Evolutionary conservation across 2,329 filamentous ascomycete species (phyloP).

Genomic region (Monosporascus sp.): DNA sequence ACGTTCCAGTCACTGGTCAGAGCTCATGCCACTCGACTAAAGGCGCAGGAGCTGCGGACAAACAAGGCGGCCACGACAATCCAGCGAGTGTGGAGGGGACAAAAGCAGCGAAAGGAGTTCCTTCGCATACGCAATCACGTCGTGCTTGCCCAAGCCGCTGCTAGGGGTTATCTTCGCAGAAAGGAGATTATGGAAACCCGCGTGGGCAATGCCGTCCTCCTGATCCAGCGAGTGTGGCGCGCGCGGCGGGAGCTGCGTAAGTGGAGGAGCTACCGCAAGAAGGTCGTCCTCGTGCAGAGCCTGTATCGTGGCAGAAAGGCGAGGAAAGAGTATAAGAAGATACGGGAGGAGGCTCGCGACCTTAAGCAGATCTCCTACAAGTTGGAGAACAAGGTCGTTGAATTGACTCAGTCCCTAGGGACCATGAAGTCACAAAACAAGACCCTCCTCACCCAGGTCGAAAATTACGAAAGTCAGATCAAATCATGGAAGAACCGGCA

Average conservation of each 20-base stretch:
- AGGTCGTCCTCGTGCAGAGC: constrained; percentile 85
- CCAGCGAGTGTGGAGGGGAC: constrained; percentile 89
- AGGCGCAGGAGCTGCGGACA: constrained; percentile 74
- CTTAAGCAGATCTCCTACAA: constrained; percentile 99
- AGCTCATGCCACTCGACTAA: constrained; percentile 71
- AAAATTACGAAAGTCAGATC: constrained; percentile 93
- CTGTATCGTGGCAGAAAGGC: constrained; percentile 84
- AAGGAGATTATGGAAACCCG: constrained; percentile 92
- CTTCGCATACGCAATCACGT: constrained; percentile 74
- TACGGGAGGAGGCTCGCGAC: constrained; percentile 94
- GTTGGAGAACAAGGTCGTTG: constrained; percentile 98
- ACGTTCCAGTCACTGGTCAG: constrained; percentile 72
- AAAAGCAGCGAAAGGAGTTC: constrained; percentile 82
- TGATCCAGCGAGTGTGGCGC: constrained; percentile 89
- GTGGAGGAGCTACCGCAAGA: constrained; percentile 86
- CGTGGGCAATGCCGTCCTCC: constrained; percentile 81
- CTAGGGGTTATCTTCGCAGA: constrained; percentile 87
- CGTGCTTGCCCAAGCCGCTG: constrained; percentile 80
- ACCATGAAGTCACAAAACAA: constrained; percentile 95
- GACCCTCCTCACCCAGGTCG: constrained; percentile 76
- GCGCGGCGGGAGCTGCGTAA: constrained; percentile 69
- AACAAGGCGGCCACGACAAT: constrained; percentile 89
- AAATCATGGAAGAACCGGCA: constrained; percentile 93
- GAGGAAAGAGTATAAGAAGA: constrained; percentile 77
- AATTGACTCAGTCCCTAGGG: constrained; percentile 89